Evolutionary conservation across 2,329 filamentous ascomycete species (phyloP).

Genomic region (Verticillium dahliae): DNA sequence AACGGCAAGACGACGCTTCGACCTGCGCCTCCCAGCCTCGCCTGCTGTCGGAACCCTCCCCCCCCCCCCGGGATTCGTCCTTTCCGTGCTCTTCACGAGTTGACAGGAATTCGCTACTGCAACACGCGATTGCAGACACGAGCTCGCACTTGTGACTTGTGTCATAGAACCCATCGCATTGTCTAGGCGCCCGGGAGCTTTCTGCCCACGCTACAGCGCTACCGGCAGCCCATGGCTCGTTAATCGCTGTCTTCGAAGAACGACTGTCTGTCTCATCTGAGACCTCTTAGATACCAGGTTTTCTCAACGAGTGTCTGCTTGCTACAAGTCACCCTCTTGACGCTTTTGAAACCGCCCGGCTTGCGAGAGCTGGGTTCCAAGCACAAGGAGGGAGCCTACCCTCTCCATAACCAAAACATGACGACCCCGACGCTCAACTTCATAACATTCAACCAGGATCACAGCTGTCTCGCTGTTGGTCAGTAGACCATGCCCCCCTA

Average conservation of each 20-base stretch:
- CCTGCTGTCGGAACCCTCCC: background rate
- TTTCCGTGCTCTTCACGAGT: too few species aligned
- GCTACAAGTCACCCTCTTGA: too few species aligned
- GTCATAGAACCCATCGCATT: background rate
- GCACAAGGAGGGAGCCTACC: constrained; percentile 1
- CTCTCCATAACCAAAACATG: constrained; percentile 37
- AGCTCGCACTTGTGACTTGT: too few species aligned
- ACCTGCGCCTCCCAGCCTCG: background rate
- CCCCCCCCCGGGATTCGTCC: background rate
- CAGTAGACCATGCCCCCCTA: constrained; percentile 23
- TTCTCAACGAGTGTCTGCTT: too few species aligned
- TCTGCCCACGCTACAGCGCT: background rate
- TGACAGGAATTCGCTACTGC: too few species aligned
- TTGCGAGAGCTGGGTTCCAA: background rate
- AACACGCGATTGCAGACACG: background rate
- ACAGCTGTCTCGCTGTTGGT: constrained; percentile 94
- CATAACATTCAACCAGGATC: constrained; percentile 98
- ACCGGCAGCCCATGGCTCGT: background rate
- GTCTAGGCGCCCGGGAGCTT: background rate
- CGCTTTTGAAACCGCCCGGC: background rate
- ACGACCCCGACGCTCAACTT: constrained; percentile 79
- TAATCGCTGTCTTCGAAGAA: background rate
- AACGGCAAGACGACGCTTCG: background rate
- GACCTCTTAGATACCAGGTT: background rate
- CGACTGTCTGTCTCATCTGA: background rate